phyloP scores from a whole-genome alignment of 495 filamentous ascomycete genomes.

The Penicillium lagena region DNA sequence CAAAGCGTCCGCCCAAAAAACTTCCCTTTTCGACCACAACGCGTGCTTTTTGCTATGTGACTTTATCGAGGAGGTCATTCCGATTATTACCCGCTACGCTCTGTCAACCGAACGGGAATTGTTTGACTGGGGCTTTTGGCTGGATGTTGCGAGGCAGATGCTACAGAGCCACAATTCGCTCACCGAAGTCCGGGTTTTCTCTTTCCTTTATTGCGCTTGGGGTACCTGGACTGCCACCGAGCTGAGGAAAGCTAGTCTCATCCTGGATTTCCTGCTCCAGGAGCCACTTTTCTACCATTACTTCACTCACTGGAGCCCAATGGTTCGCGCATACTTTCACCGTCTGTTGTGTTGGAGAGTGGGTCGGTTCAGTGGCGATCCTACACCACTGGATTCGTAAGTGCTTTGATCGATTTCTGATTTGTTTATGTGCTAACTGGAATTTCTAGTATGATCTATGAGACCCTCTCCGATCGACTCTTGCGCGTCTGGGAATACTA shows the following conservation, averaged over 20 bases:
- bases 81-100: slow-evolving; percentile 53
- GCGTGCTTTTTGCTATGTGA: slow-evolving; percentile 91
- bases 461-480: slow-evolving; percentile 61
- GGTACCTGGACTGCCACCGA: slow-evolving; percentile 61
- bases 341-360: slow-evolving; percentile 89
- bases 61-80: slow-evolving; percentile 75
- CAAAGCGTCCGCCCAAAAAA: slow-evolving; percentile 66
- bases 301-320: slow-evolving; percentile 97
- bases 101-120: slow-evolving; percentile 37
- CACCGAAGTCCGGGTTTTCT: slow-evolving; percentile 83
- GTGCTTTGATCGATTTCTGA: slow-evolving; percentile 16
- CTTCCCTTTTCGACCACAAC: slow-evolving; percentile 77
- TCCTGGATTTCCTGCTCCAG: slow-evolving; percentile 73
- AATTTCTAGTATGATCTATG: slow-evolving; percentile 48
- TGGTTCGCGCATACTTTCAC: slow-evolving; percentile 96
- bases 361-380: slow-evolving; percentile 67
- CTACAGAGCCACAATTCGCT: slow-evolving; percentile 86
- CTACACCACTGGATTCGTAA: slow-evolving; percentile 64
- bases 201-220: slow-evolving; percentile 83
- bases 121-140: slow-evolving; percentile 86
- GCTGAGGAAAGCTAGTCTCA: slow-evolving; percentile 63
- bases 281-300: slow-evolving; percentile 73
- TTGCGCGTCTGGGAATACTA: slow-evolving; percentile 75
- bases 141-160: slow-evolving; percentile 76
- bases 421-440: neutral